Conservation (phyloP, 78 protist genomes). For the Acrasis kona region DNA sequence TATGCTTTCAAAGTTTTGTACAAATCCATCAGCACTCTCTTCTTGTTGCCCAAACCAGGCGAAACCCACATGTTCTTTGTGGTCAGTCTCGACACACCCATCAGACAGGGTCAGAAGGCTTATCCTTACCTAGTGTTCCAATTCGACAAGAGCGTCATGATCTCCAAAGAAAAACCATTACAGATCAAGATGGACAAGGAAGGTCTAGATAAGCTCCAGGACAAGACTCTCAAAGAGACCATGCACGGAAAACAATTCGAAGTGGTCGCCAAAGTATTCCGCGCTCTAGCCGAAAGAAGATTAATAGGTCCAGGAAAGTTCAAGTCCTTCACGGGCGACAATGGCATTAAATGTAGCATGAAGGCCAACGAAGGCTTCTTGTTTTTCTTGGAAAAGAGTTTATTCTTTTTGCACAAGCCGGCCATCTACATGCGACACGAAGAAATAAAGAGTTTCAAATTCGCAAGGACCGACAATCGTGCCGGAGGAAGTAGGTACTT, state of each 20-base stretch:
- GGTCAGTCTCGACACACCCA: background rate
- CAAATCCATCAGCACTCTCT: background rate
- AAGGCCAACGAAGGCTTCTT: background rate
- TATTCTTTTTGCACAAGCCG: slow-evolving; percentile 10
- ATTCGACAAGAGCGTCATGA: background rate
- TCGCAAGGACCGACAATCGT: background rate
- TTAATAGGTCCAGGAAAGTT: background rate
- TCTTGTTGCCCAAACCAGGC: background rate
- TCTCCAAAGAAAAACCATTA: background rate
- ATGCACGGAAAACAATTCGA: background rate
- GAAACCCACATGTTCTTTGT: slow-evolving; percentile 2
- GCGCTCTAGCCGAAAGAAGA: background rate
- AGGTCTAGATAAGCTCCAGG: background rate
- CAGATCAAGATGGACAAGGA: background rate
- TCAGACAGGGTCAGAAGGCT: background rate
- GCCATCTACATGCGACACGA: background rate
- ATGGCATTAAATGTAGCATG: background rate
- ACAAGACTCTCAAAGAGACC: background rate
- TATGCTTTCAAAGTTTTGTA: background rate
- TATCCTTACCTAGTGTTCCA: background rate
- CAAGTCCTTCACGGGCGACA: background rate
- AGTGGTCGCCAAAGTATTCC: background rate
- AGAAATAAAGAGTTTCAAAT: background rate
- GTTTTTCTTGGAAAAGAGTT: background rate
- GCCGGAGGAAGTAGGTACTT: background rate